phyloP scores from a whole-genome alignment of 1,284 basidiomycete genomes.

The Sanghuangporus weigelae region DNA sequence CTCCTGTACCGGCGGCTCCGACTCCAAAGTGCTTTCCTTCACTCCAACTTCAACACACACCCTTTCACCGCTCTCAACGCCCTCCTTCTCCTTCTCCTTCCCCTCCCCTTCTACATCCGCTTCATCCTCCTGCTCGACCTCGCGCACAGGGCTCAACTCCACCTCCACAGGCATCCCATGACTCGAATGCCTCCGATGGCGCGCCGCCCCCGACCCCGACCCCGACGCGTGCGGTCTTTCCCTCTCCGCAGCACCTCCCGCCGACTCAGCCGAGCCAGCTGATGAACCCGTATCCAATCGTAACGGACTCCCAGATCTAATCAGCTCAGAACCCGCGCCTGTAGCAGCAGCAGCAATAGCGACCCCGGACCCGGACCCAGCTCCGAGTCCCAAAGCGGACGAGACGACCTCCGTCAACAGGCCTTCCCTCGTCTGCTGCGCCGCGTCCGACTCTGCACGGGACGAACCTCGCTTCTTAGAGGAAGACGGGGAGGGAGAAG shows the following conservation, averaged over 20 bases:
- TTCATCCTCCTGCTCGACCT: slow-evolving; percentile 10
- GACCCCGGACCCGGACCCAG: background rate
- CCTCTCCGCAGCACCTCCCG: no score
- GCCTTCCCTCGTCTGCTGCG: background rate
- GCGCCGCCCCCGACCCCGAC: background rate
- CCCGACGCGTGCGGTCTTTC: background rate
- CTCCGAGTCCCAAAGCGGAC: background rate
- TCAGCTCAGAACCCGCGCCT: background rate
- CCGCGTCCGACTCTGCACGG: background rate
- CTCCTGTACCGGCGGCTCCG: background rate
- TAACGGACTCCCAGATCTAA: background rate
- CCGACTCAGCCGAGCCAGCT: background rate
- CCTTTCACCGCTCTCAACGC: background rate
- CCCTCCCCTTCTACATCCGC: background rate
- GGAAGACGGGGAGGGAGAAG: background rate
- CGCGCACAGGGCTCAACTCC: slow-evolving; percentile 16
- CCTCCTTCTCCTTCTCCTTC: background rate
- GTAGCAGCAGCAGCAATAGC: background rate
- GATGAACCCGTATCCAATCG: background rate
- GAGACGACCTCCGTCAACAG: slow-evolving; percentile 9
- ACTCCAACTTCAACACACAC: background rate
- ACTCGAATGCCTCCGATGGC: slow-evolving; percentile 7
- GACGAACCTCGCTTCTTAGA: background rate
- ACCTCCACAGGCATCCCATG: slow-evolving; percentile 3
- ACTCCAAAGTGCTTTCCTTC: background rate